A percentile compares a stretch with the other conserved stretches of the same genome.
phyloP scores from a whole-genome alignment of 2,329 filamentous ascomycete species.

The Botrytis sinoallii region DNA sequence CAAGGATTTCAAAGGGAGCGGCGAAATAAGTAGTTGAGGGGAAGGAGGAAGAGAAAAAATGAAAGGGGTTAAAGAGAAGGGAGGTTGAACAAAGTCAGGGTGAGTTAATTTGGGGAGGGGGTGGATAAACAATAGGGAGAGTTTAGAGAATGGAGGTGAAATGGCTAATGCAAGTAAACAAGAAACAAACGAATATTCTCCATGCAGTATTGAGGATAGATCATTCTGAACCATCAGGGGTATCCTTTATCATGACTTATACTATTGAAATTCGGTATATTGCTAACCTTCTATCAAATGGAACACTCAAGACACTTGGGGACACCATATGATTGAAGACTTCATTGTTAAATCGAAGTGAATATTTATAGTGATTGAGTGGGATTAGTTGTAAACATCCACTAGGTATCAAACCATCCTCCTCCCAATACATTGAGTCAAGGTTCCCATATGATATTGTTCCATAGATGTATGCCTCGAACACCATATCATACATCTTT shows the following conservation, averaged over 20 bases:
- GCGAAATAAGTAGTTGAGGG: not conserved
- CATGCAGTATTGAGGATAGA: not conserved
- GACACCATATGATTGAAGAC: not conserved
- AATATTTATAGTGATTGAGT: not conserved
- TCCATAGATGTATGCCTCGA: not conserved
- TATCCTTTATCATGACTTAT: not conserved
- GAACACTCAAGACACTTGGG: not conserved
- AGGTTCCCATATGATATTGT: not conserved
- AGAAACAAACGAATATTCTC: not conserved
- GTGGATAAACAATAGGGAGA: not conserved
- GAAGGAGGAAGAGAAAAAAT: not conserved
- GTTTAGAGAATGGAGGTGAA: not conserved
- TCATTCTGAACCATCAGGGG: not conserved
- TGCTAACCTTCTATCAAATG: not conserved
- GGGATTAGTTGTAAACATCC: not conserved
- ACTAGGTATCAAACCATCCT: not conserved
- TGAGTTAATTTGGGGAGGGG: not conserved
- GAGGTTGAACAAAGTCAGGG: not conserved
- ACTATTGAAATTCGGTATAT: not conserved
- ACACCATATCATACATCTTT: conserved; percentile 6
- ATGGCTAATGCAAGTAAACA: not conserved
- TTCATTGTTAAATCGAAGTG: not conserved
- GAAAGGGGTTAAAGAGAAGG: not conserved
- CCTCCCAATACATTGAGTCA: not conserved
- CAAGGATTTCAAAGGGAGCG: not conserved